phyloP scores from a whole-genome alignment of 768 basidiomycete genomes.

The Pleurotus sapidus region DNA sequence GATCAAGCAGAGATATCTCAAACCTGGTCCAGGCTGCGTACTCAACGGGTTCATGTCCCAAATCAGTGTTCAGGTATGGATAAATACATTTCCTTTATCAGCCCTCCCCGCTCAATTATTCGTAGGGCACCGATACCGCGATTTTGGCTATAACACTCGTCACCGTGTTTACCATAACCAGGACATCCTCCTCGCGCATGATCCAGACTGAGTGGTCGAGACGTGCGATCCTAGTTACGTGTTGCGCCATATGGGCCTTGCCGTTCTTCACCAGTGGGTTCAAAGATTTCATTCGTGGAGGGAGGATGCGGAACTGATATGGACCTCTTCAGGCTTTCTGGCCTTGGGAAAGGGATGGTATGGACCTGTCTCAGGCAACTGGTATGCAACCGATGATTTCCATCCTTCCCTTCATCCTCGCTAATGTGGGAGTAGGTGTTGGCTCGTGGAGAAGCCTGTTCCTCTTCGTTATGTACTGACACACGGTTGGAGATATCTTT shows the following conservation, averaged over 20 bases:
- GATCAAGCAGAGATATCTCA: neutral
- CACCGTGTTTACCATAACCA: constrained; percentile 13
- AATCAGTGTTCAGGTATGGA: constrained; percentile 4
- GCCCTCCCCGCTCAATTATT: neutral
- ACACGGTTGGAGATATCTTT: constrained; percentile 13
- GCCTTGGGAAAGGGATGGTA: constrained; percentile 14
- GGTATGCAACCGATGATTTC: neutral
- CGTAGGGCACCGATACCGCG: constrained; percentile 12
- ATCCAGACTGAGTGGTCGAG: constrained; percentile 4
- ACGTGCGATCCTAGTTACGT: neutral
- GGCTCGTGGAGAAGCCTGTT: constrained; percentile 12
- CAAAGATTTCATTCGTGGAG: no score
- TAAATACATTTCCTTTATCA: neutral
- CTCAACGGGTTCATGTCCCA: constrained; percentile 7
- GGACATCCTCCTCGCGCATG: neutral
- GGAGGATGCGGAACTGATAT: no score
- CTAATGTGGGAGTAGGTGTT: constrained; percentile 9
- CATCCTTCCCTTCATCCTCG: no score
- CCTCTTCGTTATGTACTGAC: constrained; percentile 14
- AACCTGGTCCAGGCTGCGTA: constrained; percentile 1
- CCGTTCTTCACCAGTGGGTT: neutral
- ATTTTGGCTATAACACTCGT: constrained; percentile 13
- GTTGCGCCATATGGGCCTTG: neutral
- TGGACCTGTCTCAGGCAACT: constrained; percentile 15
- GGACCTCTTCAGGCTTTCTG: constrained; percentile 5